A percentile compares a stretch with the other conserved stretches of the same genome.
phyloP scores from a whole-genome alignment of 2,329 filamentous ascomycete species.

The Diaporthe caulivora region DNA sequence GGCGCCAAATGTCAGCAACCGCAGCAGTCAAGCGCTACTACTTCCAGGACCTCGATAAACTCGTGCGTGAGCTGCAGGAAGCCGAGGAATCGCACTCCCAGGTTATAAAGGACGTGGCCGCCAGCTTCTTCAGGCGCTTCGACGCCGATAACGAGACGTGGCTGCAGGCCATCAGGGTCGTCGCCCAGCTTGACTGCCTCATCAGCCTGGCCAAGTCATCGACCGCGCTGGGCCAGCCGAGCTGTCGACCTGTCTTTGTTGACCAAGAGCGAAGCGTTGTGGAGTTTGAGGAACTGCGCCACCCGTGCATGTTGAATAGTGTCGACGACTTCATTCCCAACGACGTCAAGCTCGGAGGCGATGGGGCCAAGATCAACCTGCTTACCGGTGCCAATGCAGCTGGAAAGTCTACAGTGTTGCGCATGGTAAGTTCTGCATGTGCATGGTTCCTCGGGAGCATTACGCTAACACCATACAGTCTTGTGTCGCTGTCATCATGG shows the following conservation, averaged over 20 bases:
- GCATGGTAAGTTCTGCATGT: constrained; percentile 76
- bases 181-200: constrained; percentile 93
- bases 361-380: constrained; percentile 85
- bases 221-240: constrained; percentile 83
- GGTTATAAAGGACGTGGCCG: constrained; percentile 86
- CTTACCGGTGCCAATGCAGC: constrained; percentile 97
- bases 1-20: constrained; percentile 97
- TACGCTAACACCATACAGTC: constrained; percentile 66
- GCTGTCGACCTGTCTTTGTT: constrained; percentile 89
- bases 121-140: constrained; percentile 87
- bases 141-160: constrained; percentile 88
- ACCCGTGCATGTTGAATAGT: constrained; percentile 92
- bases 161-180: constrained; percentile 89
- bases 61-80: constrained; percentile 91
- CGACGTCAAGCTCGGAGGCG: constrained; percentile 87
- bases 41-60: constrained; percentile 82
- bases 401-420: constrained; percentile 94
- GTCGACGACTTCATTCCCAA: constrained; percentile 98
- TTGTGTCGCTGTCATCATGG: constrained; percentile 96
- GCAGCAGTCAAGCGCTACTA: constrained; percentile 94
- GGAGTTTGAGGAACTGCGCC: constrained; percentile 92
- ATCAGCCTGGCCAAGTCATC: constrained; percentile 94
- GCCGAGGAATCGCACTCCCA: constrained; percentile 94
- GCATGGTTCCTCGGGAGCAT: background rate
- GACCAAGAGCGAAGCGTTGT: constrained; percentile 86